Conservation (phyloP, 2,329 filamentous ascomycete genomes). For the Fusarium sp. region DNA sequence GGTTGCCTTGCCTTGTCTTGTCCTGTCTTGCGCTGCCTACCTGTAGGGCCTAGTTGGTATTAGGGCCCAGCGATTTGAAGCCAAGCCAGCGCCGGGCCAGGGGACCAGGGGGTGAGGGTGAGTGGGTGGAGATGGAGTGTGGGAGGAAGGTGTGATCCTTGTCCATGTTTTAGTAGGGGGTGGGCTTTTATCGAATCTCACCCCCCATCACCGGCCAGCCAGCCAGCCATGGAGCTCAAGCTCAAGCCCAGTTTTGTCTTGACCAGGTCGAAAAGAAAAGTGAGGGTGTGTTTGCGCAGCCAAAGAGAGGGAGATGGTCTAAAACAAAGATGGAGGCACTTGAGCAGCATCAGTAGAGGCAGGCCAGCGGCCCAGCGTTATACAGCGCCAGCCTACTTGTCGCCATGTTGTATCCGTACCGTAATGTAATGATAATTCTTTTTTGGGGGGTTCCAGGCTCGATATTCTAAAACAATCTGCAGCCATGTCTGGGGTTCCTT, state of each 20-base stretch:
- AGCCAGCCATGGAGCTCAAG: slow-evolving; percentile 20
- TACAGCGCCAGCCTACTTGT: slow-evolving; percentile 31
- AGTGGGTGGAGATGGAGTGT: not conserved
- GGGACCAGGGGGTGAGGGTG: slow-evolving; percentile 10
- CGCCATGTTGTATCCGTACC: not conserved
- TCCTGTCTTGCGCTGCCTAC: slow-evolving; percentile 1
- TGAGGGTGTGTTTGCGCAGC: slow-evolving; percentile 9
- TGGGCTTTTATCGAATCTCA: not conserved
- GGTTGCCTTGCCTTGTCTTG: slow-evolving; percentile 3
- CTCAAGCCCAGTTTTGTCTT: slow-evolving; percentile 20
- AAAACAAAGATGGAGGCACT: slow-evolving; percentile 1
- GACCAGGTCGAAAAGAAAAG: slow-evolving; percentile 21
- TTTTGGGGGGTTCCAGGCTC: slow-evolving; percentile 31
- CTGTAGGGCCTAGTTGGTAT: slow-evolving; percentile 9
- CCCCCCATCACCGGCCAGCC: slow-evolving; percentile 30
- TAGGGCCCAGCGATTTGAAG: slow-evolving; percentile 29
- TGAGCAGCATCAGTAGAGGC: not conserved
- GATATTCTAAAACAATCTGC: slow-evolving; percentile 29
- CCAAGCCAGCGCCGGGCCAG: slow-evolving; percentile 19
- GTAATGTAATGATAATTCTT: not conserved
- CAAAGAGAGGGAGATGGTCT: slow-evolving; percentile 3
- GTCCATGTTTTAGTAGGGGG: slow-evolving; percentile 4
- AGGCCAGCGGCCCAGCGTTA: slow-evolving; percentile 35
- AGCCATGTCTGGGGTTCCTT: slow-evolving; percentile 31
- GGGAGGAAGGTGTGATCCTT: not conserved